Base-by-base conservation (phyloP, 1,139 yeast genomes). In the Wickerhamomyces sp. region DNA sequence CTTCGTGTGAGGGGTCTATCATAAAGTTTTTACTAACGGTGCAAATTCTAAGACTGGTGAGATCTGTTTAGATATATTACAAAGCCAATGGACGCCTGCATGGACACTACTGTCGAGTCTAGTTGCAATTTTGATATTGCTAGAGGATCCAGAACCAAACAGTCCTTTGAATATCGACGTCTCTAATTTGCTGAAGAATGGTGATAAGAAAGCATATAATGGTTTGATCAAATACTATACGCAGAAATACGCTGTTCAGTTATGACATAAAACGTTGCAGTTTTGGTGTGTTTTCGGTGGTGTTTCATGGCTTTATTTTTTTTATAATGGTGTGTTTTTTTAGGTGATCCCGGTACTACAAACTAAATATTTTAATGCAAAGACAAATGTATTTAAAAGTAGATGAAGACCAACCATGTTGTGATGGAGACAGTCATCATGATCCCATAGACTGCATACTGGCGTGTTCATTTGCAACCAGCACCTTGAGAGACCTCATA, bases 101-200 rank as follows among this genome's bases (percentile, higher is more conserved):
- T 88, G 95, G 94, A 78, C 84, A 28, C 55, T 88, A 28, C 65
- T 77, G 35, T 70, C 83, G 38, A 70, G 85, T n/a, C 66, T 85
- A 31, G 70, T 76, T 21, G 95, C 95, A 0, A 75, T 87, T 2
- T 62, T 81, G 37, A 70, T 78, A 53, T 68, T 88, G 43, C 59
- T 88, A 16, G 76, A 72, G 37, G 78, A 78, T 37, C 95, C 95
- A 0, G 95, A 83, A 53, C 91, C 94, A 0, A 83, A 83, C 47
- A 78, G 89, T 25, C 96, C 96, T 1, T 62, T 88, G 32, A 86
- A 88, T 52, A 70, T 88, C 19, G 96, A 88, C 55, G 75, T 86
- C 55, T 93, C 95, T n/a, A 85, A 82, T 50, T 58, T 88, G 33
- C 70, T 71, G 39, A 69, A 89, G 39, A 56, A 64, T 33, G 79